A percentile compares a stretch with the other conserved stretches of the same genome.
phyloP scores from a whole-genome alignment of 1,284 basidiomycete species.

The Trichosporon coremiiforme region DNA sequence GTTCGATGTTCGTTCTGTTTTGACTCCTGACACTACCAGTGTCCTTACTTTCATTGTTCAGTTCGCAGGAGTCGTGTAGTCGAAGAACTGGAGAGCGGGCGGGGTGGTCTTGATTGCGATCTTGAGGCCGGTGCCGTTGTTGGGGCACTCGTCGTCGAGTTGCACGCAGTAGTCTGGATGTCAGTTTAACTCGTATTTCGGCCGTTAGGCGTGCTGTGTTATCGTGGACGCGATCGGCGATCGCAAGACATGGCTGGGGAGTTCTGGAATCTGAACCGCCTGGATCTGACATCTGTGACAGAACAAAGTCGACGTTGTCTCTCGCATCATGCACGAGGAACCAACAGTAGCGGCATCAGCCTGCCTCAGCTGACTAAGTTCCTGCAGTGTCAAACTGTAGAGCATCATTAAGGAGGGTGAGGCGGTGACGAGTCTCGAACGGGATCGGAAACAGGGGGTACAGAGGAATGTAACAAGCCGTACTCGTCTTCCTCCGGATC shows the following conservation, averaged over 20 bases:
- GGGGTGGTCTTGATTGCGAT: neutral
- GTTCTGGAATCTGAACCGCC: no score
- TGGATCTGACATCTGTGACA: neutral
- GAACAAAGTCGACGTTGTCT: neutral
- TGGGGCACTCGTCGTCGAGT: neutral
- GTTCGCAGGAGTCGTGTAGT: conserved; percentile 1
- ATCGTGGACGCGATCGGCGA: neutral
- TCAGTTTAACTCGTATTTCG: neutral
- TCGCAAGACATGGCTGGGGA: neutral
- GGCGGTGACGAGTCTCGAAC: neutral
- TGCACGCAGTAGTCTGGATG: neutral
- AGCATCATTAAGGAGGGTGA: neutral
- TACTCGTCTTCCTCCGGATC: neutral
- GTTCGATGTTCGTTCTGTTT: no score
- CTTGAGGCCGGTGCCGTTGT: conserved; percentile 5
- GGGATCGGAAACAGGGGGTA: neutral
- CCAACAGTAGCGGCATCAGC: no score
- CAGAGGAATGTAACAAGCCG: neutral
- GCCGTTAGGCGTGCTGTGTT: no score
- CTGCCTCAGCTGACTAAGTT: no score
- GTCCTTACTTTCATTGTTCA: neutral
- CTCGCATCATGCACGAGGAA: no score
- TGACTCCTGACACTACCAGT: no score
- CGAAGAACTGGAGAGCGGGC: conserved; percentile 1
- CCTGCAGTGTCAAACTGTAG: no score